Conservation (phyloP, 2,329 filamentous ascomycete genomes). For the Hawksworthiomyces lignivorus region DNA sequence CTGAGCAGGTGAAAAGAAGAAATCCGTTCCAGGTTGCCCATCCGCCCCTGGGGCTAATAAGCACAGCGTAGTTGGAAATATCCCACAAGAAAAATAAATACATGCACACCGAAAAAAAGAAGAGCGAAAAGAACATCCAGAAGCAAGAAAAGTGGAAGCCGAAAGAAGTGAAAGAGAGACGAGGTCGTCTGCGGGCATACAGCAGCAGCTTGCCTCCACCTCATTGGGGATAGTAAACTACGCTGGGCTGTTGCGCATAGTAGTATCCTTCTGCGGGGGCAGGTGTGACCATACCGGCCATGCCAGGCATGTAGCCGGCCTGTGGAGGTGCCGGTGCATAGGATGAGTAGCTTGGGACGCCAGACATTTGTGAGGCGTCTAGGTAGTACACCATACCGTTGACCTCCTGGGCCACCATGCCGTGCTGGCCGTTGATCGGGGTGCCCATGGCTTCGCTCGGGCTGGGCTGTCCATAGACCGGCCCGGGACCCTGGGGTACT, state of each 20-base stretch:
- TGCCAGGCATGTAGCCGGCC: conserved; percentile 50
- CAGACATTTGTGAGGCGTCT: conserved; percentile 64
- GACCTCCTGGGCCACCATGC: conserved; percentile 70
- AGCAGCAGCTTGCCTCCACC: too few species aligned
- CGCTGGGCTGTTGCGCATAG: conserved; percentile 50
- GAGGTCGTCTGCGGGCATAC: too few species aligned
- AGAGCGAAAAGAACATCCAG: not conserved
- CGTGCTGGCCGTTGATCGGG: conserved; percentile 34
- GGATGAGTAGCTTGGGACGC: conserved; percentile 39
- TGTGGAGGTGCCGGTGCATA: conserved; percentile 32
- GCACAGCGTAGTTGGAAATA: too few species aligned
- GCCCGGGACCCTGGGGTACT: conserved; percentile 32
- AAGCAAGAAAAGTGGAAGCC: not conserved
- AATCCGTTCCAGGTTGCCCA: too few species aligned
- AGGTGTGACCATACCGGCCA: conserved; percentile 61
- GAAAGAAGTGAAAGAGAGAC: too few species aligned
- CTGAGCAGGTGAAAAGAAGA: conserved; percentile 21
- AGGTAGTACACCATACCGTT: conserved; percentile 98
- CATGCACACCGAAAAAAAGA: too few species aligned
- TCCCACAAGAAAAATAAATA: too few species aligned
- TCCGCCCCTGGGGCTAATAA: too few species aligned
- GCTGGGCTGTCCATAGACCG: conserved; percentile 28
- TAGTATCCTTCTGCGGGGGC: conserved; percentile 60
- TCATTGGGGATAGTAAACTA: conserved; percentile 54
- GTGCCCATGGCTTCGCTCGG: conserved; percentile 29